Evolutionary conservation across 164 flowering plant species (phyloP), one percentile per base, ranked within the genome.

Genomic region (Platanus orientalis): DNA sequence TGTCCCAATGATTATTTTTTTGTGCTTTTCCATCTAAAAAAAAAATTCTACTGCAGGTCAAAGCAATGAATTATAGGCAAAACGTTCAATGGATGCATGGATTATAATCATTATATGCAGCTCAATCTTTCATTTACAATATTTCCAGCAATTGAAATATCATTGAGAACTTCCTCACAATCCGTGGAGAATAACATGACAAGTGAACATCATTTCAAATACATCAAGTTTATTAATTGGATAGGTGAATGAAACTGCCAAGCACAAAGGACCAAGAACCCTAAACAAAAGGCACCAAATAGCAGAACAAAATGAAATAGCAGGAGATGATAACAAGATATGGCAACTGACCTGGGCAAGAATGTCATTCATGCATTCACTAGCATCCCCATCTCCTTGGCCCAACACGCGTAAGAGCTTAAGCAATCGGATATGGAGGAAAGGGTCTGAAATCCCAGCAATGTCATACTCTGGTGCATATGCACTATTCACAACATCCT

Each of bases 361-460:
- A 70, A 95, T 84, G 74, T 95, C 99, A 78, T 86, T 95, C 99
- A 95, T 95, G 50, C 70, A 55, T 71, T 95, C 99, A 80, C 97
- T 95, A 53, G 97, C 88, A 80, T 89, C 97, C 13, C 90, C 88
- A 87, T 95, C 97, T 66, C 94, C 97, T 28, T 90, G 85, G 54
- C 97, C 99, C 76, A 95, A 73, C 49, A 81, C 70, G 27, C 84
- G 85, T 75, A 95, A 78, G 57, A 92, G 83, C 77, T 69, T 89
- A 45, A 95, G 87, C 80, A 92, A 67, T 76, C 94, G 79, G 51
- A 95, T 90, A 59, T 95, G 97, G 51, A 95, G 96, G 70, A 95
- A 95, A 64, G 99, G 99, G 66, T 95, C 99, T 30, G 97, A 74
- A 71, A 95, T 88, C 69, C 99, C 99, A 67, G 97, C 83, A 80